Evolutionary conservation across 2,329 filamentous ascomycete species (phyloP), one percentile per base, ranked within the genome.

Genomic region (Didymella exigua): DNA sequence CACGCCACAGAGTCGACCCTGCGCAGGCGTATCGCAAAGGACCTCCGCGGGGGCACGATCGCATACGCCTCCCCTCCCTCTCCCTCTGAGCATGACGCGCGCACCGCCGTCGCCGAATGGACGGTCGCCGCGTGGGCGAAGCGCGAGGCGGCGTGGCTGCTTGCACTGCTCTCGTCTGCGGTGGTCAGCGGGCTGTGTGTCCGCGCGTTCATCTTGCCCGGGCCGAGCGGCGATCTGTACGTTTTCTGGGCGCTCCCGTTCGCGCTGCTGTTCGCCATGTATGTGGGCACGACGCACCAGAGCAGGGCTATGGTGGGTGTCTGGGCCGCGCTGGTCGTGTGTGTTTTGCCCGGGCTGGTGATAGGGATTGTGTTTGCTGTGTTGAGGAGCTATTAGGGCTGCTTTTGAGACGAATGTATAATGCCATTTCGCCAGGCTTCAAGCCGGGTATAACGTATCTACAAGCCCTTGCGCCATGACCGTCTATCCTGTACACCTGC

Each of bases 11-110:
- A 54, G 26, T 26, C 41, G 9, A 21, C 29, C 3, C 21, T 51
- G 5, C 23, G 36, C 5, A 31, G 18, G 8, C 41, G 47, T 5
- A 46, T 60, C 14, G 19, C 33, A 2, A 49, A 42, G 4, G 11
- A 54, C 2, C 40, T 57, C 16, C 36, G 26, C 9, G 57, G 57
- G 18, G 57, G 57, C 6, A 9, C 52, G 0, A 76, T 73, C 1
- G 43, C 53, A 4, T 59, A 59, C 30, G 44, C 36, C 1, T 26
- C 37, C 7, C 2, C 23, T n/a, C 30, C 44, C 6, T 24, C 38
- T 3, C 7, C 23, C 26, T 26, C 37, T 6, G 14, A 2, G 10
- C 29, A 19, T 6, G 30, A 11, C 4, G 14, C 1, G 23, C 9
- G n/a, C 14, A n/a, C 21, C 9, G 37, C 9, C 21, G 21, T 7